phyloP scores from a whole-genome alignment of 345 rosid species.

The Populus pruinosa region DNA sequence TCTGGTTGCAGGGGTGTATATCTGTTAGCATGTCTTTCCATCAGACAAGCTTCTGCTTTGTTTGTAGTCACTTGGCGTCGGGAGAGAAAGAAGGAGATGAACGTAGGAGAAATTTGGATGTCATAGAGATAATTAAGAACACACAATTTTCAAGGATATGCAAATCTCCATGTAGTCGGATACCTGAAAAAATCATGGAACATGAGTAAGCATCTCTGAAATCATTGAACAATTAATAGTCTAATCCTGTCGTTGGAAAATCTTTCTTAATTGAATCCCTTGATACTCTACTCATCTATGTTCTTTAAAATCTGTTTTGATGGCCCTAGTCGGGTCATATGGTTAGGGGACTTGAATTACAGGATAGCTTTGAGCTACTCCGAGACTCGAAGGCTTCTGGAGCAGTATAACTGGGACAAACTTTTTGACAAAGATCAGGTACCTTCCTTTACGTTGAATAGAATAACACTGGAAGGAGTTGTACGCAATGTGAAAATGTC shows the following conservation, averaged over 20 bases:
- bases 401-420: slow-evolving; percentile 54
- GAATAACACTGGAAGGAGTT: background rate
- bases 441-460: background rate
- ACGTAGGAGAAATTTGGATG: slow-evolving; percentile 76
- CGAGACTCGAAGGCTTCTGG: slow-evolving; percentile 64
- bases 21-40: slow-evolving; percentile 81
- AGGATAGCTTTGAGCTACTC: slow-evolving; percentile 82
- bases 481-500: background rate
- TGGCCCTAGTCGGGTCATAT: slow-evolving; percentile 61
- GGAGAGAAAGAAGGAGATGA: slow-evolving; percentile 98
- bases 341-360: slow-evolving; percentile 95
- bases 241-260: background rate
- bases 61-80: slow-evolving; percentile 91
- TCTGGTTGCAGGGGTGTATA: slow-evolving; percentile 74
- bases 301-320: background rate
- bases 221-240: background rate
- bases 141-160: slow-evolving; percentile 78
- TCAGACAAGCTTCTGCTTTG: slow-evolving; percentile 81
- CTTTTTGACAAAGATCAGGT: slow-evolving; percentile 91
- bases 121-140: slow-evolving; percentile 69
- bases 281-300: background rate
- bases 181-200: slow-evolving; percentile 64
- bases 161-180: slow-evolving; percentile 42
- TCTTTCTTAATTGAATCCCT: background rate
- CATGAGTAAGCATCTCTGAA: slow-evolving; percentile 61